phyloP scores from a whole-genome alignment of 2,329 filamentous ascomycete genomes.

The Fusarium oligoseptatum region DNA sequence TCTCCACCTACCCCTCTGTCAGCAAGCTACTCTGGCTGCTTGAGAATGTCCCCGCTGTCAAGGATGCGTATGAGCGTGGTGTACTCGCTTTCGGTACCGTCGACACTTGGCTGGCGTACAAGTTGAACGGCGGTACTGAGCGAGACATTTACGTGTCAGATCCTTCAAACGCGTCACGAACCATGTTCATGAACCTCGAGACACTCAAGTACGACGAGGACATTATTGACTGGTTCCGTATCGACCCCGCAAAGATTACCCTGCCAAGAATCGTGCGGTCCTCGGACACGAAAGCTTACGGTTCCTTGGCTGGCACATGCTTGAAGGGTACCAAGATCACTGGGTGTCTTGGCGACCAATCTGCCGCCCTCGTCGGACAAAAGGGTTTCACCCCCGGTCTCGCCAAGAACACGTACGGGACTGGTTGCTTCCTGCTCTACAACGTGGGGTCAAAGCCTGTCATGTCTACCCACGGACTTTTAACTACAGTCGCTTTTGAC shows the following conservation, averaged over 20 bases:
- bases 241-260: slow-evolving; percentile 76
- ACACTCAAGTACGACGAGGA: slow-evolving; percentile 80
- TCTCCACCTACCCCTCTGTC: slow-evolving; percentile 86
- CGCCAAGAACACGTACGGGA: slow-evolving; percentile 90
- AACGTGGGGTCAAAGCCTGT: slow-evolving; percentile 85
- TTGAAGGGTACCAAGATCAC: slow-evolving; percentile 78
- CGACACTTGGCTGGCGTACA: slow-evolving; percentile 85
- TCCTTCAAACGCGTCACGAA: slow-evolving; percentile 82
- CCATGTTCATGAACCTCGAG: slow-evolving; percentile 89
- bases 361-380: slow-evolving; percentile 83
- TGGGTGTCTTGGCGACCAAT: slow-evolving; percentile 86
- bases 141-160: slow-evolving; percentile 81
- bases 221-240: slow-evolving; percentile 80
- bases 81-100: slow-evolving; percentile 83
- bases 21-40: slow-evolving; percentile 85
- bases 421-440: slow-evolving; percentile 86
- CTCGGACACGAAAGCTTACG: slow-evolving; percentile 77
- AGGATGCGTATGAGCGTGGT: slow-evolving; percentile 78
- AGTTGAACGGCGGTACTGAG: slow-evolving; percentile 78
- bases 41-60: slow-evolving; percentile 75
- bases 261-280: slow-evolving; percentile 85
- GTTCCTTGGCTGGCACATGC: slow-evolving; percentile 69
- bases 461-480: slow-evolving; percentile 80
- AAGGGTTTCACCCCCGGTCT: slow-evolving; percentile 81
- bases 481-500: slow-evolving; percentile 84